Base-by-base conservation (phyloP, 331 rosid species). In the Pyrus hybrid region DNA sequence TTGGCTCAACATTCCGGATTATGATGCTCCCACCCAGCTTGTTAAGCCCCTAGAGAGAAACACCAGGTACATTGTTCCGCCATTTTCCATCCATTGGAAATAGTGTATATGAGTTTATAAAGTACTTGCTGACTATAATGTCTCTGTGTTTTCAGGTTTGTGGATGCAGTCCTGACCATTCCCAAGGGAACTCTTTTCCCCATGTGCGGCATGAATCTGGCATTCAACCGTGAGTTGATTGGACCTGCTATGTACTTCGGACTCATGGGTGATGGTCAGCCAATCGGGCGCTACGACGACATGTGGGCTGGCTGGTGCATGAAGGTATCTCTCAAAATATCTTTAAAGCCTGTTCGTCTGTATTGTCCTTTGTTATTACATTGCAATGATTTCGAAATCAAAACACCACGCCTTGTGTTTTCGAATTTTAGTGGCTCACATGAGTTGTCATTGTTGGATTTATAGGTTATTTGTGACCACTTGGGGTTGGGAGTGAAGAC, bases 251-350 rank as follows among this genome's bases (percentile, higher is more conserved):
- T 86, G 89, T 86, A 86, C 70, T 86, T 86, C 11, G 89, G 89
- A 67, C 89, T 86, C 73, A 86, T 86, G 89, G 89, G 89, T 54
- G 89, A 86, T 72, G 89, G 89, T 70, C 89, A 86, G 78, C 89
- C 89, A 28, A 83, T 86, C 7, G 89, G 89, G 35, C 89, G 89
- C 29, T 86, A 86, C 60, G 89, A 86, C 28, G 89, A 86, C 49
- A 86, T 86, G 89, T 86, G 89, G 89, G 89, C 89, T 86, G 89
- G 89, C 37, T 86, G 89, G 89, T 86, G 89, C 83, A 78, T 80
- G 63, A 86, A 86, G 89, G 89, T 86, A 80, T 29, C 18, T 5
- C 54, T 45, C 68, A 21, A 37, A 77, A 58, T 53, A 56, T 17
- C 26, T 68, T 18, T 67, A 29, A 21, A 53, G 63, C 26, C 51